phyloP scores from a whole-genome alignment of 352 stramenopile species.

The Achlya hypogyna region DNA sequence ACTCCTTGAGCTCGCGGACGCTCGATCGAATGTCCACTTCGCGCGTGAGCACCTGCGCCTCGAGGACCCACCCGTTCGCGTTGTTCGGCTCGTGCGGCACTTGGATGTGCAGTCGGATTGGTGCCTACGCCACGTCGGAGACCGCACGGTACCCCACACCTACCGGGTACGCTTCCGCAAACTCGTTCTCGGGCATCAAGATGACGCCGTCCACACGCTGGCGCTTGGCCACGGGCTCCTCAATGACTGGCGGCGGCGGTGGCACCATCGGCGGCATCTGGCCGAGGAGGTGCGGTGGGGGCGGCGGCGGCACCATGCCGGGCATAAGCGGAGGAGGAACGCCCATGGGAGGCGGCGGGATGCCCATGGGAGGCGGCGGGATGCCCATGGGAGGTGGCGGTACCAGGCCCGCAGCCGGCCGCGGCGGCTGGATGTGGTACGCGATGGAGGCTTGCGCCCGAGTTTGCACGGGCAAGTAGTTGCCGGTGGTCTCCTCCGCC shows the following conservation, averaged over 20 bases:
- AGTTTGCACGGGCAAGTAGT: conserved; percentile 6
- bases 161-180: conserved; percentile 65
- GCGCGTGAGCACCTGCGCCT: conserved; percentile 86
- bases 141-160: background rate
- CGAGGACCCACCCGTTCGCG: conserved; percentile 84
- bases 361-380: background rate
- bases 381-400: background rate
- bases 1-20: conserved; percentile 89
- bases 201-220: conserved; percentile 51
- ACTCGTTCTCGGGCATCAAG: conserved; percentile 73
- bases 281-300: background rate
- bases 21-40: conserved; percentile 82
- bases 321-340: background rate
- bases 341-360: background rate
- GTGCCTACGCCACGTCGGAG: conserved; percentile 36
- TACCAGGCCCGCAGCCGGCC: background rate
- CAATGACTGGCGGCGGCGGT: conserved; percentile 20
- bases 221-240: conserved; percentile 55
- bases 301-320: conserved; percentile 16
- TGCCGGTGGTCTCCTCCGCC: background rate
- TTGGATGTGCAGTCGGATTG: conserved; percentile 55
- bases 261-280: conserved; percentile 14
- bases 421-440: conserved; percentile 17
- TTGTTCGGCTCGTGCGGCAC: conserved; percentile 86
- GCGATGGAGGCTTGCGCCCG: background rate